Evolutionary conservation across 371 early-diverging fungal genomes (phyloP), one percentile per base, ranked within the genome.

Genomic region (Rhizomucor miehei): DNA sequence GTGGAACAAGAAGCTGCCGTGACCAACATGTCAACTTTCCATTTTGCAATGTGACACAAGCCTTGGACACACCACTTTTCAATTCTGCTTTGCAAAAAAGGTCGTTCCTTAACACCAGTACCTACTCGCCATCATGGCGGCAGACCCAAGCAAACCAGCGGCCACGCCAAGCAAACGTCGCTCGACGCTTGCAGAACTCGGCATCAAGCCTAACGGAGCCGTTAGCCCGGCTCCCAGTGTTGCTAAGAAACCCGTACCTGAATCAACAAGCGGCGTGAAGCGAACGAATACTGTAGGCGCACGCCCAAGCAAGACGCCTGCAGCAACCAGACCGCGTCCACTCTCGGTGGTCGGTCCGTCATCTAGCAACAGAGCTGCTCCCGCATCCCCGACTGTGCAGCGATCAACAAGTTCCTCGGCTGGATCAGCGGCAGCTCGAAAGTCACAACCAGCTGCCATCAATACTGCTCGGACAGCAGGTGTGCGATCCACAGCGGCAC

Each of bases 161-260:
- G 41, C 41, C 12, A 41, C 47, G 9, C 29, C 29, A 5, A 29
- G 29, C 8, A 70, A 68, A 48, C 64, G 71, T 38, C 66, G 60
- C 23, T 71, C 75, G 0, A 51, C 67, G 17, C 49, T 75, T 13
- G 59, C 65, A 13, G 75, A 75, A 5, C 56, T 75, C 14, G 75
- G 75, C 16, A 75, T 75, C 21, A 65, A 70, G 38, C 52, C 74
- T 16, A 56, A 56, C 0, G 59, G 47, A 12, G 20, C 62, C 10
- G 52, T 52, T 20, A 21, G 59, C 25, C 45, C 59, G 10, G 37
- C 55, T 44, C 39, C 55, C 21, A 49, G 66, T 11, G 23, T 63
- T 9, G 39, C 65, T 6, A 58, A 52, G 6, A 35, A 66, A 13
- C 20, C 60, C n/a, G 48, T 49, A 36, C 19, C 55, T 37, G 57